phyloP scores from a whole-genome alignment of 768 basidiomycete genomes.

The Hypholoma sublateritium region DNA sequence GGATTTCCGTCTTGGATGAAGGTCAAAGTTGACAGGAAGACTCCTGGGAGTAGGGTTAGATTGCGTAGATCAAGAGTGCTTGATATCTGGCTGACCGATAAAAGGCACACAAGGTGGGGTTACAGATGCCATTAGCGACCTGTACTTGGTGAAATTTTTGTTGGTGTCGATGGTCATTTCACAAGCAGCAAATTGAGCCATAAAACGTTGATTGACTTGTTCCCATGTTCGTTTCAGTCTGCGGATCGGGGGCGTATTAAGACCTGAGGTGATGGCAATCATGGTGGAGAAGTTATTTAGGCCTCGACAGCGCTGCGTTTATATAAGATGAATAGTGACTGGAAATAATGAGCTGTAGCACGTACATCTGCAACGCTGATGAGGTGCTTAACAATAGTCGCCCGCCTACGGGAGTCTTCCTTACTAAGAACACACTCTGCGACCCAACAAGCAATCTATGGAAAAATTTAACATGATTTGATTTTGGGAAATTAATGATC shows the following conservation, averaged over 20 bases:
- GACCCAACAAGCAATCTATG: constrained; percentile 91
- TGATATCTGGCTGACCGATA: constrained; percentile 60
- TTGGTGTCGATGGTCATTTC: constrained; percentile 91
- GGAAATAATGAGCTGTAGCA: neutral
- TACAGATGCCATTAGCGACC: constrained; percentile 76
- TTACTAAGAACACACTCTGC: constrained; percentile 78
- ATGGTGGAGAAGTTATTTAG: constrained; percentile 97
- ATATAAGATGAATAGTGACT: neutral
- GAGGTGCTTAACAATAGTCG: constrained; percentile 82
- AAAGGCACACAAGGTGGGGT: constrained; percentile 96
- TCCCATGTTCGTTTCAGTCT: constrained; percentile 95
- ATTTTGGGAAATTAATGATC: neutral
- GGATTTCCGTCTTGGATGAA: constrained; percentile 98
- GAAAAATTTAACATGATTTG: neutral
- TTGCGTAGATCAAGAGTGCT: neutral
- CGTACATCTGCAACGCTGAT: constrained; percentile 90
- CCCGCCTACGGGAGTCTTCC: constrained; percentile 84
- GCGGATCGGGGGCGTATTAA: constrained; percentile 91
- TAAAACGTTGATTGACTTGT: constrained; percentile 72
- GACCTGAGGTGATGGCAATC: constrained; percentile 92
- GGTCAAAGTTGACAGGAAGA: constrained; percentile 94
- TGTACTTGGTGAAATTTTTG: constrained; percentile 93
- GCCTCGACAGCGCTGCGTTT: constrained; percentile 75
- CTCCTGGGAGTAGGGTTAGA: constrained; percentile 49
- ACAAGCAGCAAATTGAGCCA: constrained; percentile 73